Percentiles rank a stretch among this genome's conserved stretches.
phyloP scores from a whole-genome alignment of 306 rosid species.

The Astragalus glycyphyllos region DNA sequence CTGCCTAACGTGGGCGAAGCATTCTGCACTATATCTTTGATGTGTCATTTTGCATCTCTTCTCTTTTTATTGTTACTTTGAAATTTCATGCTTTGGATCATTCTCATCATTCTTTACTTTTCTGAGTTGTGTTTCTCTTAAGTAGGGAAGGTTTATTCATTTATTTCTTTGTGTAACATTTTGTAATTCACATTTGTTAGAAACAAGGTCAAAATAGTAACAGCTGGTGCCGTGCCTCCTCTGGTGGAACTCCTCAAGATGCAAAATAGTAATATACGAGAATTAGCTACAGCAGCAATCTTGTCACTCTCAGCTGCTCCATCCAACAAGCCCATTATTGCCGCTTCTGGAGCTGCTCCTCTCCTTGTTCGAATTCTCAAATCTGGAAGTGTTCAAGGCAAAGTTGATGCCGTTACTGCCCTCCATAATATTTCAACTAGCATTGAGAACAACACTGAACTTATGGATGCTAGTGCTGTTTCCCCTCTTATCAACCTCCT shows the following conservation, averaged over 20 bases:
- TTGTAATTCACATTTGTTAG: constrained; percentile 55
- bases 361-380: constrained; percentile 83
- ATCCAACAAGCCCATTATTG: constrained; percentile 73
- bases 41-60: neutral
- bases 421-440: constrained; percentile 71
- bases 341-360: constrained; percentile 82
- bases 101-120: constrained; percentile 24
- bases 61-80: constrained; percentile 3
- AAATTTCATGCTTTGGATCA: constrained; percentile 24
- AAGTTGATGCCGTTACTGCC: constrained; percentile 85
- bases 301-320: constrained; percentile 83
- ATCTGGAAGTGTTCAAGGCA: constrained; percentile 85
- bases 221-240: constrained; percentile 82
- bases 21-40: neutral
- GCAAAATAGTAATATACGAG: constrained; percentile 64
- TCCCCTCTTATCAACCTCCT: constrained; percentile 84
- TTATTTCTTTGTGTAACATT: constrained; percentile 39
- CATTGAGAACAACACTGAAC: constrained; percentile 57
- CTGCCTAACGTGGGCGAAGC: constrained; percentile 10
- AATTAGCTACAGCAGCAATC: constrained; percentile 87
- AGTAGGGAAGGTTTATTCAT: constrained; percentile 22
- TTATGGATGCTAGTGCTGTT: constrained; percentile 77
- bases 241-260: constrained; percentile 79
- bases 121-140: constrained; percentile 32
- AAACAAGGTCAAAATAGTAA: constrained; percentile 84